Evolutionary conservation across 2,329 filamentous ascomycete genomes (phyloP), one percentile per base, ranked within the genome.

Genomic region (Penicillium freii): DNA sequence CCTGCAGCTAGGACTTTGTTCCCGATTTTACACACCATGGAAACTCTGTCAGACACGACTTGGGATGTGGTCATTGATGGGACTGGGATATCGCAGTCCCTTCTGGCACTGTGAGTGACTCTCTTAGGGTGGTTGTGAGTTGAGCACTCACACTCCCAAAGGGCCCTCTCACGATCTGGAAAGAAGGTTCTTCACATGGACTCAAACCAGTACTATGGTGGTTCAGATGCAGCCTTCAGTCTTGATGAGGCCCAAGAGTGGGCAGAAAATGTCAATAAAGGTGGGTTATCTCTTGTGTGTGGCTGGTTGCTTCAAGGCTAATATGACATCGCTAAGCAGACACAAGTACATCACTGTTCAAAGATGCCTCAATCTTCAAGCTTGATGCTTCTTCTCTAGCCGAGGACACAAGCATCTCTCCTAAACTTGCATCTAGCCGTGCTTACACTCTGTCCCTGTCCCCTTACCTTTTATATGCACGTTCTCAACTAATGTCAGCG

Each of bases 151-250:
- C 61, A 76, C 72, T 69, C 74, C 72, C 69, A 62, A 65, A 97
- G 93, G 83, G 89, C 93, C 69, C 83, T 97, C 68, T 97, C 93
- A 66, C 88, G 92, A 71, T 96, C 92, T 61, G 88, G 87, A 72
- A 96, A 96, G 81, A 94, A 91, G 69, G 85, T 97, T 64, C 84
- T 97, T 59, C 93, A 97, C 73, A 80, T 97, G 72, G 93, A 97
- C 72, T 83, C 84, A 62, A 92, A 96, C 77, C 82, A 87, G 61
- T 96, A 91, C 75, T 97, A 97, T 77, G 93, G 93, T 68, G 90
- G 89, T 52, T 74, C 87, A 39, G 91, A 96, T 71, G 92, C 93
- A 61, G 91, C 91, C 2, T 84, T 97, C 64, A 94, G 87, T 74
- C 80, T 97, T 36, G 84, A 90, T 60, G 93, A 97, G 72, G 87